Evolutionary conservation across 495 filamentous ascomycete species (phyloP), one percentile per base, ranked within the genome.

Genomic region (Xylaria telfairii): DNA sequence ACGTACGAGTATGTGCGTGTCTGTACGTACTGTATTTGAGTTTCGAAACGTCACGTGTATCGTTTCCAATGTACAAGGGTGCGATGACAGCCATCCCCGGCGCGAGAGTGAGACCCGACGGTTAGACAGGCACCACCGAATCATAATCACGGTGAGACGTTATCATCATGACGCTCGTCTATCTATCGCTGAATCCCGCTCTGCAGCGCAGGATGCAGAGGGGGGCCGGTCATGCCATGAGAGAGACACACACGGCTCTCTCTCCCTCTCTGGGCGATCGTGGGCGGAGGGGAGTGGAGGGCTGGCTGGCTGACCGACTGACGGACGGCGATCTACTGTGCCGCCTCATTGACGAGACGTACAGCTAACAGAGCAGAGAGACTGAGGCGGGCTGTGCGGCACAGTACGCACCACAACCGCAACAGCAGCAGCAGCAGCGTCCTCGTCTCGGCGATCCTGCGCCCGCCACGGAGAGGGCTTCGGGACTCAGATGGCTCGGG

Each of bases 41-140:
- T 65, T 65, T 37, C 62, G 41, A 65, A 26, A 37, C 42, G 30
- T 65, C 62, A 65, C 62, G 62, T 65, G 62, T 51, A 51, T 51
- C 30, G 26, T 65, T 65, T 65, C 42, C 44, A 26, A 39, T 37
- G 62, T 49, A 24, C 42, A 49, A 37, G 62, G 42, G 8, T 65
- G 28, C 34, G 62, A 49, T 49, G 28, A 12, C 44, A 65, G 37
- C 19, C 59, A n/a, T n/a, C n/a, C n/a, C 37, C 4, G 57, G n/a
- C 12, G 12, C 37, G 32, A 37, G 24, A 30, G 51, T 54, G 24
- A 59, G 56, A 59, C 56, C 56, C 56, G 56, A 59, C 54, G 56
- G 56, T 59, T 13, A 59, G 56, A 37, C 37, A 59, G 56, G 19
- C 56, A 37, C 30, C 56, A 9, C 56, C 24, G 56, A 59, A 59